A percentile compares a stretch with the other conserved stretches of the same genome.
Evolutionary conservation across 2,329 filamentous ascomycete species (phyloP).

Genomic region (Botrytis aclada): DNA sequence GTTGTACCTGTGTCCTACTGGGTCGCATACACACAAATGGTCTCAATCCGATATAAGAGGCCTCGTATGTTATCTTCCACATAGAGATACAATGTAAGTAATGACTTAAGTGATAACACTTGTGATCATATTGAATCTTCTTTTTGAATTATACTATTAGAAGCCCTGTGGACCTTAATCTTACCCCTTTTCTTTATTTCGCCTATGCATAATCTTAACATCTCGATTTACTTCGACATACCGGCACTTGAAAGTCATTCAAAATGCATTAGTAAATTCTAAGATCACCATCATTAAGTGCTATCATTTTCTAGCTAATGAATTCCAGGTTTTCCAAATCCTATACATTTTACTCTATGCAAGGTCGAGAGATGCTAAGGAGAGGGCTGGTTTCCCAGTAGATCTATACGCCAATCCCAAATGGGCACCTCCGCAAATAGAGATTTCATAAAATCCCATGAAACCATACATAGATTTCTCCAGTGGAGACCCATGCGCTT

Average conservation of each 20-base stretch:
- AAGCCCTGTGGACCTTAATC: neutral
- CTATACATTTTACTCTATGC: neutral
- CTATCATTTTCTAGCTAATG: neutral
- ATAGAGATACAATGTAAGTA: neutral
- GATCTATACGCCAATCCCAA: neutral
- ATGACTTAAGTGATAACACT: neutral
- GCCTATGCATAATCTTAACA: neutral
- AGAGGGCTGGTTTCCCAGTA: neutral
- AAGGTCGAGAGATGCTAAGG: neutral
- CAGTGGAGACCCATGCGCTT: rapidly evolving
- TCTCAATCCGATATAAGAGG: neutral
- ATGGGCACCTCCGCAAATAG: neutral
- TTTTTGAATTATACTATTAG: neutral
- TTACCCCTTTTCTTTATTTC: neutral
- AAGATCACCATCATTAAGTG: neutral
- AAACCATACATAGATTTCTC: neutral
- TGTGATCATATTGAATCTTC: neutral
- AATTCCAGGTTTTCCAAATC: neutral
- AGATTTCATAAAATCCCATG: neutral
- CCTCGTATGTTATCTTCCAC: neutral
- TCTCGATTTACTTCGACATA: neutral
- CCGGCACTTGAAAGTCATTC: neutral
- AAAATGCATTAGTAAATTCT: neutral
- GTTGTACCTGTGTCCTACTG: neutral
- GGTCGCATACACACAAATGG: neutral